phyloP scores from a whole-genome alignment of 192 early-diverging fungal species.

The Gryganskiella cystojenkinii region DNA sequence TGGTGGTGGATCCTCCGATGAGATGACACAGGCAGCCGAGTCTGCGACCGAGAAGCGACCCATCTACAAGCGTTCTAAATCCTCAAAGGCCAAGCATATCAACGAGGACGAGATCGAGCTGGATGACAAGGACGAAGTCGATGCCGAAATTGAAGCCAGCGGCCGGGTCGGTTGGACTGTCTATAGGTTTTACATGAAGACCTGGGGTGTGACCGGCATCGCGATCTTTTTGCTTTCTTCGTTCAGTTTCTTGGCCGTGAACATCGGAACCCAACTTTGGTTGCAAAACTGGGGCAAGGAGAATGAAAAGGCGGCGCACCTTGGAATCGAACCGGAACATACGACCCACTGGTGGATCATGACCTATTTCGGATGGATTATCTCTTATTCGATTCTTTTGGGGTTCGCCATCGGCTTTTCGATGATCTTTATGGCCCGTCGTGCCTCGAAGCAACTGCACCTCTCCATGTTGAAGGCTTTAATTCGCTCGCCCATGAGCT shows the following conservation, averaged over 20 bases:
- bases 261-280: too few relatives aligned
- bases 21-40: too few relatives aligned
- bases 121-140: not conserved
- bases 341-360: not conserved
- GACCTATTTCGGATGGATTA: not conserved
- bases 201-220: not conserved
- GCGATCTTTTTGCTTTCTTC: not conserved
- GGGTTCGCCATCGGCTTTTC: slow-evolving; percentile 65
- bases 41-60: not conserved
- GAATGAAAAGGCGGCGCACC: not conserved
- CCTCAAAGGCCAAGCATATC: not conserved
- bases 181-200: not conserved
- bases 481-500: slow-evolving; percentile 59
- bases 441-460: slow-evolving; percentile 63
- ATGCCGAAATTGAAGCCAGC: not conserved
- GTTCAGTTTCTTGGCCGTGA: too few relatives aligned
- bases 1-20: too few relatives aligned
- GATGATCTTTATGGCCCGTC: slow-evolving; percentile 67
- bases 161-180: slow-evolving; percentile 3
- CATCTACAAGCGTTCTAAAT: not conserved
- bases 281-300: too few relatives aligned
- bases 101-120: not conserved
- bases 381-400: slow-evolving; percentile 16
- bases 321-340: not conserved
- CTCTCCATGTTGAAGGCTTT: slow-evolving; percentile 66